phyloP scores from a whole-genome alignment of 2,329 filamentous ascomycete genomes.

The Xylariaceae sp. region DNA sequence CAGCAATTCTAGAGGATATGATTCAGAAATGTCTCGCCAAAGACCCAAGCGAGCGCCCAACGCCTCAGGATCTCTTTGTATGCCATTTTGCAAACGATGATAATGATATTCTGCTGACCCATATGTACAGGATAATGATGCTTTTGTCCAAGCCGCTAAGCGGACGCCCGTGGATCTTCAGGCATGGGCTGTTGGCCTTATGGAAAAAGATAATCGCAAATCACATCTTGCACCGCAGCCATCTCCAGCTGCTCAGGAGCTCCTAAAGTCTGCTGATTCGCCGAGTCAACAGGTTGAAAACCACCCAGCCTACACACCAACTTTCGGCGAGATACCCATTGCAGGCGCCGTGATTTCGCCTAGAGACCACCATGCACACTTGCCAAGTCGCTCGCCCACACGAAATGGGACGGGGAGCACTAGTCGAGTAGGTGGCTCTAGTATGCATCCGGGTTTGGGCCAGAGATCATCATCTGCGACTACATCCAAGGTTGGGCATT shows the following conservation, averaged over 20 bases:
- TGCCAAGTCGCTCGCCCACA: conserved; percentile 47
- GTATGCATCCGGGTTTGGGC: conserved; percentile 49
- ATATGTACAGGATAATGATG: conserved; percentile 68
- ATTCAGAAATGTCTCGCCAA: conserved; percentile 94
- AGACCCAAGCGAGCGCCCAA: conserved; percentile 80
- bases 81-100: conserved; percentile 33
- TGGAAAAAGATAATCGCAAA: conserved; percentile 93
- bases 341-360: conserved; percentile 52
- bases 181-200: conserved; percentile 89
- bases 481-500: conserved; percentile 43
- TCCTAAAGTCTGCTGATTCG: conserved; percentile 61
- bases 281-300: conserved; percentile 47
- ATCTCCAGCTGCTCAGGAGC: conserved; percentile 70
- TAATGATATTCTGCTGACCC: conserved; percentile 25
- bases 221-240: conserved; percentile 81
- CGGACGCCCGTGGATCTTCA: conserved; percentile 89
- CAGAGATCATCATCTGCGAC: conserved; percentile 48
- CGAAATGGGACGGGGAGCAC: conserved; percentile 43
- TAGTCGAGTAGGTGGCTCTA: conserved; percentile 41
- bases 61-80: conserved; percentile 89
- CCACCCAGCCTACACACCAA: conserved; percentile 52
- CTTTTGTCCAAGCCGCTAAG: conserved; percentile 94
- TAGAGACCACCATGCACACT: conserved; percentile 41
- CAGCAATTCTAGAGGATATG: conserved; percentile 90
- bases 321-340: conserved; percentile 67